These are phyloP conservation scores for Fusarium brachygibbosum DNA, from an alignment of 2,329 filamentous ascomycete genomes.

Conservation along the genomic window DNA sequence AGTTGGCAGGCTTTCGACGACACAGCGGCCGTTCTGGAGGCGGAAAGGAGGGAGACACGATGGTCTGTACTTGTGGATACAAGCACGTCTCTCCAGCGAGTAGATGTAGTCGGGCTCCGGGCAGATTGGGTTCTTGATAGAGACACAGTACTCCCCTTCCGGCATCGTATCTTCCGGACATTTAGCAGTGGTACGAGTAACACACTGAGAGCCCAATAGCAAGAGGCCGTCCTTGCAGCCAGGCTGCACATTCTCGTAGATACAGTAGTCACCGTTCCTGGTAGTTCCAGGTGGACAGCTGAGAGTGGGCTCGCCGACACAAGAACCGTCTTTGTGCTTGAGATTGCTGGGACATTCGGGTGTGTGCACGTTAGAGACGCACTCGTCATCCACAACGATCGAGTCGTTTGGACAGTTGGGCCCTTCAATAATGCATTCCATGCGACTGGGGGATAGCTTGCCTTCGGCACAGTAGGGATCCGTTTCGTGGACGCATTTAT, in stretches of 20 bases:
- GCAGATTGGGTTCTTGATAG: not conserved
- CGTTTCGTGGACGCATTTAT: not conserved
- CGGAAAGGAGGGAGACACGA: slow-evolving; percentile 2
- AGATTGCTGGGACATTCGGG: not conserved
- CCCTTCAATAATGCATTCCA: not conserved
- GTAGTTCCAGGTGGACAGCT: slow-evolving; percentile 2
- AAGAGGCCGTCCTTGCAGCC: not conserved
- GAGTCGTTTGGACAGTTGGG: not conserved
- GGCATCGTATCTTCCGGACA: slow-evolving; percentile 1
- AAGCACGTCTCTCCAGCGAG: slow-evolving; percentile 1
- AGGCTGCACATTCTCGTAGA: not conserved
- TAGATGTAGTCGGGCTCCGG: not conserved
- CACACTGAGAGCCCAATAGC: not conserved
- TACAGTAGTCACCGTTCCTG: slow-evolving; percentile 4
- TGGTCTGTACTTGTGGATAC: not conserved
- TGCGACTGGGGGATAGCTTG: slow-evolving; percentile 4
- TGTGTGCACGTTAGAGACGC: not conserved
- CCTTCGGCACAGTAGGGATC: not conserved
- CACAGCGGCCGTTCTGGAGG: not conserved
- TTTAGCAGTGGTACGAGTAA: not conserved
- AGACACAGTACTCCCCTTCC: slow-evolving; percentile 5
- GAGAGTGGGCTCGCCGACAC: not conserved
- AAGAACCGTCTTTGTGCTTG: not conserved
- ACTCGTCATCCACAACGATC: not conserved
- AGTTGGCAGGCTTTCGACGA: not conserved